Evolutionary conservation across 1,139 yeast species (phyloP).

Genomic region (Yamadazyma blattariae): DNA sequence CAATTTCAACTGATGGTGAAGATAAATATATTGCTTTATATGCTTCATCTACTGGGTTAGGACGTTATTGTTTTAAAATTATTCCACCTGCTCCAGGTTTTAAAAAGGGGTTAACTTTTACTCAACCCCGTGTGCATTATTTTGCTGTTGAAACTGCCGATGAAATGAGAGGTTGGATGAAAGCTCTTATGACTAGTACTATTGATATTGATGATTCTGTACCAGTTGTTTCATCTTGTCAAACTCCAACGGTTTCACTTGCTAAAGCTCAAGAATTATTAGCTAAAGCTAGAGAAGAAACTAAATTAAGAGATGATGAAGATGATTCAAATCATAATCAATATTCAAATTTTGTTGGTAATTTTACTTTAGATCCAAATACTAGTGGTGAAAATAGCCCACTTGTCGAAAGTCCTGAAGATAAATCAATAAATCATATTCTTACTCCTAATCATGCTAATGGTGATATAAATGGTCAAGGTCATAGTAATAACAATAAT

Average conservation of each 20-base stretch:
- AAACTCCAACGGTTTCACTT: constrained; percentile 88
- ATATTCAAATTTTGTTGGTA: constrained; percentile 16
- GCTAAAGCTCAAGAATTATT: constrained; percentile 83
- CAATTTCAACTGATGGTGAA: constrained; percentile 45
- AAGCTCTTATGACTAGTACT: constrained; percentile 91
- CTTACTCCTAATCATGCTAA: constrained; percentile 11
- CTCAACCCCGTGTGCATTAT: constrained; percentile 93
- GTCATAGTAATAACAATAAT: background rate
- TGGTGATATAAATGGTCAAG: constrained; percentile 4
- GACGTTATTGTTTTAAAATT: constrained; percentile 85
- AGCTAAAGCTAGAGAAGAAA: constrained; percentile 77
- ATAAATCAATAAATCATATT: constrained; percentile 8
- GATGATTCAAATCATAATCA: constrained; percentile 19
- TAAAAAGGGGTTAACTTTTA: constrained; percentile 89
- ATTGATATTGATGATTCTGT: constrained; percentile 92
- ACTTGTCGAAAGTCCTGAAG: constrained; percentile 27
- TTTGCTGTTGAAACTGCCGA: constrained; percentile 92
- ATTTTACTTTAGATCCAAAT: constrained; percentile 21
- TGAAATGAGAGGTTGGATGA: constrained; percentile 95
- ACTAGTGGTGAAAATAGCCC: constrained; percentile 28
- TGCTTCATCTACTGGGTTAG: constrained; percentile 92
- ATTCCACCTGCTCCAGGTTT: constrained; percentile 99
- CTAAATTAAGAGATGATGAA: constrained; percentile 57
- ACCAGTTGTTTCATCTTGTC: constrained; percentile 92
- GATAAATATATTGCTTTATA: constrained; percentile 81